Conservation (phyloP, 2,329 filamentous ascomycete genomes). For the Colletotrichum tabaci region DNA sequence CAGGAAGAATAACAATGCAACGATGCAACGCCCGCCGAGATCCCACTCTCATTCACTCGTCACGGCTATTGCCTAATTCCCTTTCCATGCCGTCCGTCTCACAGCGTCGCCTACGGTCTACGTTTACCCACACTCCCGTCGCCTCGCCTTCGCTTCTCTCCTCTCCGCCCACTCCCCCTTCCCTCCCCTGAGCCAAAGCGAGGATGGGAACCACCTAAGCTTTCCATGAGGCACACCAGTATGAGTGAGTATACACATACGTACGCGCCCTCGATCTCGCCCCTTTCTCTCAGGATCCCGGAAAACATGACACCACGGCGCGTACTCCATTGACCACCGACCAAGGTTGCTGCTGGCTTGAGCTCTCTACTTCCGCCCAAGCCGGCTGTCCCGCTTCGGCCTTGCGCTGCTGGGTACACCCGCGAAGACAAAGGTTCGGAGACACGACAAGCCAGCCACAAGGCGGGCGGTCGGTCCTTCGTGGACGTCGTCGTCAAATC, state of each 20-base stretch:
- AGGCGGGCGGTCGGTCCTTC: too few relatives aligned
- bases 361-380: neutral
- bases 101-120: neutral
- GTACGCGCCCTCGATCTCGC: conserved; percentile 9
- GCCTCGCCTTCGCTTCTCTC: conserved; percentile 22
- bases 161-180: neutral
- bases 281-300: neutral
- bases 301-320: conserved; percentile 2
- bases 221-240: too few relatives aligned
- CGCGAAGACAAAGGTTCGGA: conserved; percentile 16
- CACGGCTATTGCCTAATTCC: conserved; percentile 9
- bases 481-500: conserved; percentile 11
- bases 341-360: conserved; percentile 5
- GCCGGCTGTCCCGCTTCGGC: conserved; percentile 1
- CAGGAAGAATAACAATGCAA: conserved; percentile 15
- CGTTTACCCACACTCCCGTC: neutral
- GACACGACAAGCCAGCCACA: neutral
- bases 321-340: neutral
- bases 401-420: conserved; percentile 21
- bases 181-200: too few relatives aligned
- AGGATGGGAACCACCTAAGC: too few relatives aligned
- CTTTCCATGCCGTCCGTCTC: neutral
- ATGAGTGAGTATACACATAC: too few relatives aligned
- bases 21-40: neutral
- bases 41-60: neutral